Conservation (phyloP, 2,329 filamentous ascomycete genomes). For the Ustilaginoidea virens region DNA sequence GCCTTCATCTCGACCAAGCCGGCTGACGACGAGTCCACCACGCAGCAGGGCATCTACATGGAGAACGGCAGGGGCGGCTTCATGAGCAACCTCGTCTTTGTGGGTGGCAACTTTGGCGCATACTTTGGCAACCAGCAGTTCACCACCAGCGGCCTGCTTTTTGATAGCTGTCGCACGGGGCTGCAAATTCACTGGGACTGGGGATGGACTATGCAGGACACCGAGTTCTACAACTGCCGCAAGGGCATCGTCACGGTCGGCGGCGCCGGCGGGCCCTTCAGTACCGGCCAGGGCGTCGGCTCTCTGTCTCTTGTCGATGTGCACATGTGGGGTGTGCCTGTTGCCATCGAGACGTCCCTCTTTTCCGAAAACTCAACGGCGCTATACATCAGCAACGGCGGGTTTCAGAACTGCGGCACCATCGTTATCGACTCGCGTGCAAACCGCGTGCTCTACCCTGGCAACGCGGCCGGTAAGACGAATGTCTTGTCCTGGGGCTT, state of each 20-base stretch:
- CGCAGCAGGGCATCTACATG: no score
- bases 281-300: conserved; percentile 7
- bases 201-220: conserved; percentile 55
- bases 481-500: conserved; percentile 1
- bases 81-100: no score
- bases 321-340: neutral
- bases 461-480: neutral
- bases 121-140: conserved; percentile 54
- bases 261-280: neutral
- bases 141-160: conserved; percentile 49
- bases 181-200: conserved; percentile 61
- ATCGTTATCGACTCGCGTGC: neutral
- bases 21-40: no score
- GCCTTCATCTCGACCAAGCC: no score
- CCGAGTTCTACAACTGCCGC: conserved; percentile 22
- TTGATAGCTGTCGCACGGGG: conserved; percentile 48
- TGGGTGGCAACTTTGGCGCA: no score
- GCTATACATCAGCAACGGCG: conserved; percentile 5
- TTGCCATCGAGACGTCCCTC: conserved; percentile 2
- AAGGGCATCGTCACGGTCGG: conserved; percentile 2
- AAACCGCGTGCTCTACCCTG: neutral
- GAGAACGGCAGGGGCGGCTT: no score
- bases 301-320: conserved; percentile 4
- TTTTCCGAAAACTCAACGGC: conserved; percentile 7
- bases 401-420: neutral